Base-by-base conservation (phyloP, 768 basidiomycete genomes). In the Mycena metata region DNA sequence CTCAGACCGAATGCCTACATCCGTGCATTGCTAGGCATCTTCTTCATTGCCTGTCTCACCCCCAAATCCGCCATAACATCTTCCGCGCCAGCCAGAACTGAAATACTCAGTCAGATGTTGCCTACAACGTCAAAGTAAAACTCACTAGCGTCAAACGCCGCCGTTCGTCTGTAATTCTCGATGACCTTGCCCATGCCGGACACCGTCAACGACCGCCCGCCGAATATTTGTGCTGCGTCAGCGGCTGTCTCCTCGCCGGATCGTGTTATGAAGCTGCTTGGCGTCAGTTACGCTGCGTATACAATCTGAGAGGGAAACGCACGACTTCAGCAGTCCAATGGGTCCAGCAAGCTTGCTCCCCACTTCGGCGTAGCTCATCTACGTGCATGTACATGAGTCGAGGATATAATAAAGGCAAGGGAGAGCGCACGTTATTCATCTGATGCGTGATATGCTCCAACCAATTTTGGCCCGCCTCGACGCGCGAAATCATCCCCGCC, bases 241-340 rank as follows among this genome's bases (percentile, higher is more conserved):
- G 84, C 79, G 60, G 92, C 91, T 13, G 91, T 94, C 78, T 93
- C 91, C 56, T 89, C 85, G 3, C 87, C 89, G 16, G 88, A 84
- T 43, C 85, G 83, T 13, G 92, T 90, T 35, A 93, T 87, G 73
- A 88, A 92, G 76, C 92, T 93, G 70, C 19, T 61, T 57, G 45
- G 39, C 26, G 57, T 36, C 42, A 69, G 36, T 7, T 36, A 36
- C 36, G n/a, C n/a, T n/a, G n/a, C n/a, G n/a, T n/a, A n/a, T n/a
- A n/a, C n/a, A n/a, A n/a, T n/a, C n/a, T n/a, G n/a, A n/a, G n/a
- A n/a, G n/a, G 43, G 55, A 47, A 51, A 80, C 90, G 71, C 71
- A 94, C 92, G 95, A 92, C 80, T 98, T 98, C 74, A 96, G 83
- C 51, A 97, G 85, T 15, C 91, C 96, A 73, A 97, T 95, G 6